Evolutionary conservation across 495 filamentous ascomycete species (phyloP), one percentile per base, ranked within the genome.

Genomic region (Choiromyces venosus): DNA sequence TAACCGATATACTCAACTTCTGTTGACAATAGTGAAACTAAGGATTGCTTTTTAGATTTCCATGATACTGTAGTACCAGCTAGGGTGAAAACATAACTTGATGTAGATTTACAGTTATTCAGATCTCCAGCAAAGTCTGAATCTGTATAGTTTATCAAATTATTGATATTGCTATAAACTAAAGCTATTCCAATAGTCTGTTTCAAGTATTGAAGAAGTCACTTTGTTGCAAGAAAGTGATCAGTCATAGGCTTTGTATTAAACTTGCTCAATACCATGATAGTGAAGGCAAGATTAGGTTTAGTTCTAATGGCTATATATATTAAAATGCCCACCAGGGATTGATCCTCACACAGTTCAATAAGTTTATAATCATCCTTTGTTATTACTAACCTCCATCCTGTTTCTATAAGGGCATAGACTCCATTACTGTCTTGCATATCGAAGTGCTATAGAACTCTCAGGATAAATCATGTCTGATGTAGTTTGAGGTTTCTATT

Each of bases 301-400:
- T 80, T 66, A 2, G 78, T 82, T 6, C 71, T 66, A 7, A 79
- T 61, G 66, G 78, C 74, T 0, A 76, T 21, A 37, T 82, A 82
- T 72, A 80, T 82, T 6, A 83, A 56, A 21, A 69, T 76, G 16
- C 82, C 75, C 10, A 82, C 38, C 0, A 74, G 36, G 4, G 70
- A 69, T 64, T 80, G 75, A 71, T 82, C 78, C n/a, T n/a, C n/a
- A n/a, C n/a, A n/a, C n/a, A n/a, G n/a, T n/a, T n/a, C n/a, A n/a
- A n/a, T n/a, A n/a, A n/a, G n/a, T n/a, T n/a, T n/a, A n/a, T n/a
- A n/a, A 0, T 39, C 37, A 19, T 21, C 7, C 18, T 21, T 16
- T 33, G 70, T 25, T 29, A 3, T 3, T 25, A 12, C 21, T 4
- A n/a, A 39, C 52, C 12, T n/a, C n/a, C n/a, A n/a, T n/a, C n/a